Base-by-base conservation (phyloP, 306 rosid genomes). In the Hippophae rhamnoides region DNA sequence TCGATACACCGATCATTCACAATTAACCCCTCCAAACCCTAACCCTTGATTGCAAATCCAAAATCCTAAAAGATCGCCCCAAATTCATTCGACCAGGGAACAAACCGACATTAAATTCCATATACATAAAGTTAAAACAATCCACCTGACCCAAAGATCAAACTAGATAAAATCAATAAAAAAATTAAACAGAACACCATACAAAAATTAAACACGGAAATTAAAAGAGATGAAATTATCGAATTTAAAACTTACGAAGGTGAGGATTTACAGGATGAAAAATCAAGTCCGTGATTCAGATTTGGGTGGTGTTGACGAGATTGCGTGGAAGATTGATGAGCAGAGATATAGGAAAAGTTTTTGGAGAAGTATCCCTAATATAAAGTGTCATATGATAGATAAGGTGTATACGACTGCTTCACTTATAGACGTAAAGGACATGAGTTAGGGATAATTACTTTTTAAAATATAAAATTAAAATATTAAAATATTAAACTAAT, bases 11-110 rank as follows among this genome's bases (percentile, higher is more conserved):
- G 64, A 78, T 57, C 61, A 27, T 41, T 53, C 43, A 31, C 23
- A 31, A 31, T 31, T 31, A 31, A 31, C 38, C n/a, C 69, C 56
- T 13, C 41, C 43, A 61, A 58, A 61, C 52, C 72, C 38, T 46
- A 71, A 59, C 67, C 43, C 75, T 66, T 66, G 73, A 73, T 69
- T 67, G 68, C 55, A 62, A 64, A 48, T 68, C 26, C 56, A 73
- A 66, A 66, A 31, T 25, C 7, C 13, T 8, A 65, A 25, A 65
- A 14, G 47, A 47, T 41, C 41, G 43, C 7, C 11, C 1, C 10
- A 14, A 13, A 38, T 5, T 13, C 10, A 52, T 60, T 18, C 14
- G 40, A 41, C 14, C 10, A 12, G 1, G 6, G 14, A 26, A 44
- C 46, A 3, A 25, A 27, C 46, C 10, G 27, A 42, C 47, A 18